Conservation (phyloP, 805 yeast species). For the Wickerhamiella qilinensis region DNA sequence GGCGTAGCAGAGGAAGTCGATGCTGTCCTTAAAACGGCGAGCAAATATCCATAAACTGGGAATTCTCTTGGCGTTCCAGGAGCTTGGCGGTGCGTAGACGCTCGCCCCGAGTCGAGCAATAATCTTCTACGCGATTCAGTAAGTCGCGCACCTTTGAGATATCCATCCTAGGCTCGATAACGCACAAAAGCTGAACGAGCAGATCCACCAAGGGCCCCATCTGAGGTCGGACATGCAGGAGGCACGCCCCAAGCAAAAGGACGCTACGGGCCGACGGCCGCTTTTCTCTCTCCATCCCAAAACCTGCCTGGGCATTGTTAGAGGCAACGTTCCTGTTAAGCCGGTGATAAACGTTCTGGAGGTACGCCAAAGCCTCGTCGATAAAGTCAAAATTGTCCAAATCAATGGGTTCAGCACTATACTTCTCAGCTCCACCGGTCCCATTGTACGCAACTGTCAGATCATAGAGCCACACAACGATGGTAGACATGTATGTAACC, state of each 20-base stretch:
- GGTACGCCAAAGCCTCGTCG: conserved; percentile 14
- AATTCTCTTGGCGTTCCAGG: no score
- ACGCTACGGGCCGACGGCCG: conserved; percentile 3
- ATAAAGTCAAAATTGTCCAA: conserved; percentile 13
- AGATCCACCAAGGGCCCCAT: conserved; percentile 10
- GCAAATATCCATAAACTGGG: no score
- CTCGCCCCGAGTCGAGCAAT: no score
- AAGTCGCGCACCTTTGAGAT: conserved; percentile 5
- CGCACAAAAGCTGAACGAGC: conserved; percentile 11
- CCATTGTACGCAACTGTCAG: conserved; percentile 5
- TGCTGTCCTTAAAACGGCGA: no score
- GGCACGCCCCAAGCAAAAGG: conserved; percentile 12
- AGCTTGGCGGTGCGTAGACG: no score
- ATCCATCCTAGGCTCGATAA: conserved; percentile 10
- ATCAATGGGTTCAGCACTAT: conserved; percentile 4
- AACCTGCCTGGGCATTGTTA: not conserved
- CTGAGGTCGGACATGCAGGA: conserved; percentile 10
- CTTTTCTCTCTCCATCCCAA: not conserved
- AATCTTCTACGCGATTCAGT: conserved; percentile 6
- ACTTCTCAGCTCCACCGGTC: not conserved
- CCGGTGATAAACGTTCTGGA: conserved; percentile 8
- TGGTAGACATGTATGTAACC: conserved; percentile 16
- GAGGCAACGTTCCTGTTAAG: not conserved
- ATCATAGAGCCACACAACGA: conserved; percentile 19
- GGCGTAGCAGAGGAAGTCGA: no score